Evolutionary conservation across 1,139 yeast species (phyloP), one percentile per base, ranked within the genome.

Genomic region (Meyerozyma carpophila): DNA sequence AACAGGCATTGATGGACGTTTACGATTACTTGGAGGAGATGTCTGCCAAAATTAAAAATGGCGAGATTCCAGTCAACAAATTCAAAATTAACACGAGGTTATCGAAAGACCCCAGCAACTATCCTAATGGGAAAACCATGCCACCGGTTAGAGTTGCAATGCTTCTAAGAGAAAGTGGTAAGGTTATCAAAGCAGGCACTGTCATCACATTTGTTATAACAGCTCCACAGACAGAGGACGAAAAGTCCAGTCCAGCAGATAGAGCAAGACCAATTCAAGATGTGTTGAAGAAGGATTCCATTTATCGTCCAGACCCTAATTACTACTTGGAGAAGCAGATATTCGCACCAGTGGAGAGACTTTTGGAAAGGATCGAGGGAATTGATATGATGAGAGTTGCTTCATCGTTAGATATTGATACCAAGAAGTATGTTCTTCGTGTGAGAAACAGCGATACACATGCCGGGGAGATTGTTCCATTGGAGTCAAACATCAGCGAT

Each of bases 81-180:
- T 85, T 72, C 58, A 81, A 80, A 54, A 83, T 85, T 54, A 85
- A 85, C 56, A 85, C 90, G n/a, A 77, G 76, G 50, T 66, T 85
- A 40, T 83, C 91, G 1, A 85, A 85, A 54, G 93, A 84, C 57
- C 94, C 94, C 8, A 68, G 67, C 20, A 79, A 78, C 43, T 85
- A 85, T 56, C 89, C 90, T 6, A 81, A 81, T 52, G 95, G 90
- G 21, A 85, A 86, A 55, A 72, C 78, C 21, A 86, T 88, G 91
- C 96, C 98, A 2, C 90, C 91, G 28, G 96, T 94, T 11, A 95
- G 85, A 60, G 97, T 90, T 36, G 99, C 98, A 0, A 70, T 88
- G 48, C 76, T 95, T 53, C 73, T 89, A 62, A 73, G 87, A 51
- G 79, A 77, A 9, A 82, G 81, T 51, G 98, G 98, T 32, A 91